A percentile compares a stretch with the other conserved stretches of the same genome.
Conservation (phyloP, 805 yeast genomes). For the Ogataea paradorogensis region DNA sequence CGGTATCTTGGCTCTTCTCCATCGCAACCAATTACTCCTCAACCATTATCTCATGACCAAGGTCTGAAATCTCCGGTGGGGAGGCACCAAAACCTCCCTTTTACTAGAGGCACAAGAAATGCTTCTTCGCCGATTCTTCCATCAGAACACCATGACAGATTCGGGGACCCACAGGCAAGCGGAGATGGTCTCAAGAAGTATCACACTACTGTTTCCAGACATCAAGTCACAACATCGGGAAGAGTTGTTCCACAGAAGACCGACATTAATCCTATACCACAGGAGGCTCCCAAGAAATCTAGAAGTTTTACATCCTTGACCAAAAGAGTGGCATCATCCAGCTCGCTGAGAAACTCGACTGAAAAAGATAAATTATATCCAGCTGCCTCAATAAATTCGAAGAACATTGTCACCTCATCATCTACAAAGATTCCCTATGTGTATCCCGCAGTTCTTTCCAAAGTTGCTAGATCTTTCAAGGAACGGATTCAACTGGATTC, state of each 20-base stretch:
- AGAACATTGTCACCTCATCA: slow-evolving; percentile 48
- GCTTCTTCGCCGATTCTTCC: slow-evolving; percentile 23
- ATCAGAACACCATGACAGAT: slow-evolving; percentile 17
- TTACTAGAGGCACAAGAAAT: slow-evolving; percentile 32
- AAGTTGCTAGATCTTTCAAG: slow-evolving; percentile 76
- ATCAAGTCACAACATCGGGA: slow-evolving; percentile 41
- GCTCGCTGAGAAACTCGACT: slow-evolving; percentile 31
- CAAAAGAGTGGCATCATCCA: slow-evolving; percentile 36
- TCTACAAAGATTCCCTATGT: slow-evolving; percentile 58
- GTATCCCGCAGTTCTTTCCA: slow-evolving; percentile 85
- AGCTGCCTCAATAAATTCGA: slow-evolving; percentile 34
- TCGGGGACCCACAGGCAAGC: neutral
- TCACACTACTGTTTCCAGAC: slow-evolving; percentile 31
- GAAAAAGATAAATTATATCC: slow-evolving; percentile 30
- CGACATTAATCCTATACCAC: slow-evolving; percentile 29
- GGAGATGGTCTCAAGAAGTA: slow-evolving; percentile 32
- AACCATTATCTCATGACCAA: slow-evolving; percentile 5
- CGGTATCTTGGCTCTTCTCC: slow-evolving; percentile 13
- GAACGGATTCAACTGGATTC: slow-evolving; percentile 69
- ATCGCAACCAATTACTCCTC: slow-evolving; percentile 8
- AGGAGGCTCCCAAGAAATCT: slow-evolving; percentile 40
- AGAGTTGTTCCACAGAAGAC: slow-evolving; percentile 46
- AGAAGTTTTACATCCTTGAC: slow-evolving; percentile 45
- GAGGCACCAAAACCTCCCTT: slow-evolving; percentile 32
- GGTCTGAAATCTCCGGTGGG: slow-evolving; percentile 9